Base-by-base conservation (phyloP, 192 early-diverging fungal genomes). In the Backusella tarrabulga region DNA sequence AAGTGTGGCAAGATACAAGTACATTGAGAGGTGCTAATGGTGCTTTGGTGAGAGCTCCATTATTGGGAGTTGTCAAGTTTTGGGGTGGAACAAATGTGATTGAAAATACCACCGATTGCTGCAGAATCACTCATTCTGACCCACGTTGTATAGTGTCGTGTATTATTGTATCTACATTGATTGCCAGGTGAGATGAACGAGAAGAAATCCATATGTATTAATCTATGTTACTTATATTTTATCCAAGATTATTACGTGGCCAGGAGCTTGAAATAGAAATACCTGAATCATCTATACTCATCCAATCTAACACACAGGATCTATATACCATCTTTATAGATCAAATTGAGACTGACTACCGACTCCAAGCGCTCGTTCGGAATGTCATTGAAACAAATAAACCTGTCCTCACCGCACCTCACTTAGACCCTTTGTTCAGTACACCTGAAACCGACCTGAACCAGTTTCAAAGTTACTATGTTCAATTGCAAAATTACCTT, bases 71-170 rank as follows among this genome's bases (percentile, higher is more conserved):
- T 8, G 77, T 82, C 71, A 80, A 78, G 34, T 87, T 87, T 50
- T 87, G 85, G 85, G 83, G 84, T 76, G 83, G 76, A 21, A 77
- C 80, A 4, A 75, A 79, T 23, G 85, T 86, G 1, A 79, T 81
- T 71, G 73, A 79, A 44, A 77, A 83, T 40, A 67, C 83, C 3
- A 74, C 78, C 1, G 80, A 77, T 15, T 78, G 72, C 40, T 80
- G 82, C 38, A 44, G 52, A 44, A 76, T 85, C 17, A 88, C 87
- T 1, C 87, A 88, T 56, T 81, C 87, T 21, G 87, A 88, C 56
- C 82, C 79, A 19, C 76, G 87, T 0, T 87, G 84, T 75, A 76
- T 87, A 44, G 76, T 82, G 11, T 82, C 82, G 19, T 85, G 84
- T 73, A 73, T 81, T 4, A 82, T 88, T 68, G 76, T 85, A 11